phyloP scores from a whole-genome alignment of 148 eudicot genomes.

The Bassia scoparia region DNA sequence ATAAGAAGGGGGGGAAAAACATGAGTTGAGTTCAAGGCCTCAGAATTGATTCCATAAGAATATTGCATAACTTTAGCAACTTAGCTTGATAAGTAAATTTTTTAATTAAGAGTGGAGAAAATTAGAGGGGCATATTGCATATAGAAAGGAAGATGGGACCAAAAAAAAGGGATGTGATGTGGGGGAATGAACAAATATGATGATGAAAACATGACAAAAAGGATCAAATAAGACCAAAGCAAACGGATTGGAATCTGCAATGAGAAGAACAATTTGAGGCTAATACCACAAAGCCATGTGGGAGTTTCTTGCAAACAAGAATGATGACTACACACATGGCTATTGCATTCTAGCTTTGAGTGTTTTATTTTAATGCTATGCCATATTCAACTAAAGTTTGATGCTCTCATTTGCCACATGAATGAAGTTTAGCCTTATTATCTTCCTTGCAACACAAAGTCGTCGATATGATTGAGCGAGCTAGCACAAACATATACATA shows the following conservation, averaged over 20 bases:
- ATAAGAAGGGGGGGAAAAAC: constrained; percentile 17
- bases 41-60: constrained; percentile 20
- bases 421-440: not conserved
- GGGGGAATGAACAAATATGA: constrained; percentile 25
- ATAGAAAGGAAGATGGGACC: constrained; percentile 21
- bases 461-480: too few species aligned
- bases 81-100: constrained; percentile 7
- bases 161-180: not conserved
- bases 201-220: constrained; percentile 31
- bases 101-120: constrained; percentile 19
- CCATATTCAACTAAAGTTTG: constrained; percentile 26
- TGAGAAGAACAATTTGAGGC: constrained; percentile 21
- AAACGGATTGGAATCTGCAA: constrained; percentile 22
- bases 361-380: constrained; percentile 17
- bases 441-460: not conserved
- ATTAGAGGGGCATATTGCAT: constrained; percentile 21
- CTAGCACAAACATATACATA: not conserved
- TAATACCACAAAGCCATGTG: constrained; percentile 32
- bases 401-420: constrained; percentile 20
- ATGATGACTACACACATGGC: constrained; percentile 19
- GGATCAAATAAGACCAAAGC: constrained; percentile 26
- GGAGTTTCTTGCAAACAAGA: constrained; percentile 25
- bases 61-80: constrained; percentile 13
- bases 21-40: constrained; percentile 2
- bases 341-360: constrained; percentile 16